A percentile compares a stretch with the other conserved stretches of the same genome.
phyloP scores from a whole-genome alignment of 2,329 filamentous ascomycete species.

The Geosmithia morbida region DNA sequence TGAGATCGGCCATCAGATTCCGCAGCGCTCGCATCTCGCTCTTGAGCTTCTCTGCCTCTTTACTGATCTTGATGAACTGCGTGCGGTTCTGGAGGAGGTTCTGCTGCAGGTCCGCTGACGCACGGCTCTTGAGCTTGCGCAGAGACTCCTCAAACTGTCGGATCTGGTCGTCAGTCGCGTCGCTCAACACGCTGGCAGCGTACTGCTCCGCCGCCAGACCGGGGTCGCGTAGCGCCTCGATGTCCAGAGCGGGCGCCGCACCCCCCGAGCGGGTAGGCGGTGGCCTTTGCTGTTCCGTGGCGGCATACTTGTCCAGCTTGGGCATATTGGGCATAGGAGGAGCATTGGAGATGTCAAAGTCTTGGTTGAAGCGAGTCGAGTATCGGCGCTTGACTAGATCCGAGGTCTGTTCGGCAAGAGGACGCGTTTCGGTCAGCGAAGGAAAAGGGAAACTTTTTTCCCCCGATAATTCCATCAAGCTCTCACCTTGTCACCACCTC shows the following conservation, averaged over 20 bases:
- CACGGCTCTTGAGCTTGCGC: conserved; percentile 62
- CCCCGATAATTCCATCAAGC: not conserved
- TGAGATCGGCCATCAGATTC: conserved; percentile 86
- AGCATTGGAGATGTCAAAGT: conserved; percentile 56
- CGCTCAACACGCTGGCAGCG: conserved; percentile 57
- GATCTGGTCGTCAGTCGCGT: conserved; percentile 80
- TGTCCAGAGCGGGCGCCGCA: conserved; percentile 54
- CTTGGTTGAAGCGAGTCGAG: conserved; percentile 80
- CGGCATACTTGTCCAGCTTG: conserved; percentile 42
- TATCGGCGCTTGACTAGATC: conserved; percentile 92
- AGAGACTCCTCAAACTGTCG: conserved; percentile 65
- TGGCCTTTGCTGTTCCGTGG: conserved; percentile 20
- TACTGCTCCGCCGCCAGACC: conserved; percentile 69
- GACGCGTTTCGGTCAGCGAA: not conserved
- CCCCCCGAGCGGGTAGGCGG: conserved; percentile 36
- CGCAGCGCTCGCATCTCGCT: conserved; percentile 85
- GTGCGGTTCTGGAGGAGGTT: conserved; percentile 95
- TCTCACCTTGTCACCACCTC: conserved; percentile 40
- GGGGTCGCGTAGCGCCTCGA: conserved; percentile 66
- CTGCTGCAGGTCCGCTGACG: conserved; percentile 75
- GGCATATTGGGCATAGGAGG: conserved; percentile 60
- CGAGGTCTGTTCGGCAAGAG: conserved; percentile 32
- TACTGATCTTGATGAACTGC: conserved; percentile 98
- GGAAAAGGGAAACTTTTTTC: too few species aligned
- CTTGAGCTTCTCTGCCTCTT: conserved; percentile 96